Conservation (phyloP, 371 early-diverging fungal species). For the Neoconidiobolus thromboides region DNA sequence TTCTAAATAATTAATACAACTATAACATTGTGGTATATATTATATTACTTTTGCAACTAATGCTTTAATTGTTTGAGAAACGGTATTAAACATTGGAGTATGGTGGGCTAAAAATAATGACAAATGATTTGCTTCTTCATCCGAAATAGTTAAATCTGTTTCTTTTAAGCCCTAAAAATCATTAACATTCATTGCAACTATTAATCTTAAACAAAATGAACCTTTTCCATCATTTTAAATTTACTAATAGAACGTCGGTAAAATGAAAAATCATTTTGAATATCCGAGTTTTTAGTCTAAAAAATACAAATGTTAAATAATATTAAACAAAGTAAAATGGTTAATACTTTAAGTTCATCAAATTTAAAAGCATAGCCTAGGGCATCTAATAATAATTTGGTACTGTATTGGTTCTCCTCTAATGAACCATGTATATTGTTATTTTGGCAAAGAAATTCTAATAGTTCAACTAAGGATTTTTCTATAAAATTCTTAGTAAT, state of each 20-base stretch:
- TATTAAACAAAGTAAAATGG: neutral
- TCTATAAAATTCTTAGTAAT: neutral
- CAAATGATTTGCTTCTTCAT: slow-evolving; percentile 78
- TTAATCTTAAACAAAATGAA: slow-evolving; percentile 3
- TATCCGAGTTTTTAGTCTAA: slow-evolving; percentile 73
- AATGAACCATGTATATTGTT: slow-evolving; percentile 35
- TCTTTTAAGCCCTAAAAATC: neutral
- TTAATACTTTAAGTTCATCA: slow-evolving; percentile 65
- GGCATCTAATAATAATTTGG: slow-evolving; percentile 56
- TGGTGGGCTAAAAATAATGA: slow-evolving; percentile 89
- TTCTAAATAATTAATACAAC: neutral
- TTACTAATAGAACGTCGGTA: slow-evolving; percentile 78
- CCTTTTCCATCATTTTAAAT: slow-evolving; percentile 35
- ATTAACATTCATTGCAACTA: too few species aligned
- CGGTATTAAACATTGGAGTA: slow-evolving; percentile 72
- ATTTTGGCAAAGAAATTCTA: neutral
- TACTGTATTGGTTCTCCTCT: slow-evolving; percentile 53
- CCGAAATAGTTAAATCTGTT: slow-evolving; percentile 17
- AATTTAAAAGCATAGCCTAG: slow-evolving; percentile 74
- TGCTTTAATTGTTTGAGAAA: slow-evolving; percentile 51
- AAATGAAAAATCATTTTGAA: slow-evolving; percentile 92
- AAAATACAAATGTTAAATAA: neutral
- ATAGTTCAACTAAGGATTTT: neutral
- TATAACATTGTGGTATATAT: slow-evolving; percentile 4
- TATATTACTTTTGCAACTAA: slow-evolving; percentile 23